Conservation (phyloP, 495 filamentous ascomycete genomes). For the Xylaria bambusicola region DNA sequence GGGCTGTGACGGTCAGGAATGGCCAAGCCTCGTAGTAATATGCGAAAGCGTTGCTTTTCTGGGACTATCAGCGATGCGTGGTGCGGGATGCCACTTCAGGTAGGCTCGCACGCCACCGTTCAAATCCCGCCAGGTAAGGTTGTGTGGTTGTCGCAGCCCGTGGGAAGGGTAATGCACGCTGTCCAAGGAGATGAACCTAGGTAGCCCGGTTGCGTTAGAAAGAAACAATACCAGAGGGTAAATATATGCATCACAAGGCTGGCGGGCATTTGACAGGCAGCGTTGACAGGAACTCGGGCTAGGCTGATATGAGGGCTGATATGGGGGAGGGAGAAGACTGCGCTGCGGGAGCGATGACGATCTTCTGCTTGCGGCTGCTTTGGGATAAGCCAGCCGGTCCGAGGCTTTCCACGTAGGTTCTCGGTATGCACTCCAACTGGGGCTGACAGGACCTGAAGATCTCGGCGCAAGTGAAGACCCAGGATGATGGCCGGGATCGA, state of each 20-base stretch:
- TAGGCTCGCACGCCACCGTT: constrained; percentile 1
- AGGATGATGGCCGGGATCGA: not conserved
- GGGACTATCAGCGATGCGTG: not conserved
- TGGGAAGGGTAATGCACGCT: not conserved
- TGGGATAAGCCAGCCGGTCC: constrained; percentile 15
- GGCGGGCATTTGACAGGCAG: not conserved
- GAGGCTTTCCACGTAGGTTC: constrained; percentile 6
- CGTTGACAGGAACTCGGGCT: constrained; percentile 9
- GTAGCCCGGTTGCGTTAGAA: not conserved
- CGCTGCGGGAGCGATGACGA: constrained; percentile 19
- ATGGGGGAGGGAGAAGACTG: no score
- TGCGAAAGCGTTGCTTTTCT: constrained; percentile 15
- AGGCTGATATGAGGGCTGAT: no score
- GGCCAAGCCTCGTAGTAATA: constrained; percentile 10
- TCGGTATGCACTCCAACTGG: not conserved
- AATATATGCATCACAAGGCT: not conserved
- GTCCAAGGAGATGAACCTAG: not conserved
- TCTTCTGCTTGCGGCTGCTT: constrained; percentile 16
- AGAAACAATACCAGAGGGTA: not conserved
- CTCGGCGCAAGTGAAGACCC: not conserved
- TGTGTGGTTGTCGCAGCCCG: not conserved
- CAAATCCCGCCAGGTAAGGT: not conserved
- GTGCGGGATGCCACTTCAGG: constrained; percentile 5
- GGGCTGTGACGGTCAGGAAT: constrained; percentile 1
- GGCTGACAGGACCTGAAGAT: constrained; percentile 3